phyloP scores from a whole-genome alignment of 139 green algal genomes.

The Closterium sp. region DNA sequence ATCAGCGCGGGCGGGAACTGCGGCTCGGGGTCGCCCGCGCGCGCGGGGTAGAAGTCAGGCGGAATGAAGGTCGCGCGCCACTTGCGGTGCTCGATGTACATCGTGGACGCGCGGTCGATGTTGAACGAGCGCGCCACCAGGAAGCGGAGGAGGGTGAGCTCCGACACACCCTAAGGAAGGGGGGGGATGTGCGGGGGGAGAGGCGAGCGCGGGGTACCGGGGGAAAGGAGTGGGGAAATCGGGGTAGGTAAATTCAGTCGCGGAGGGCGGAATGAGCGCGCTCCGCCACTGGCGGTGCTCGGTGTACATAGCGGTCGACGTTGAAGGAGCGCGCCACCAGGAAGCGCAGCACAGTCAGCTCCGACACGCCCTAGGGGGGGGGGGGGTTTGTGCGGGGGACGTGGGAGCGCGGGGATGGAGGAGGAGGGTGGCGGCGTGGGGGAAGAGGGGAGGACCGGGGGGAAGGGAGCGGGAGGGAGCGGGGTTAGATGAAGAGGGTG shows the following conservation, averaged over 20 bases:
- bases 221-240: no score
- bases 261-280: background rate
- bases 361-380: background rate
- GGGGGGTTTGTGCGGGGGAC: no score
- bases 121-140: background rate
- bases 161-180: background rate
- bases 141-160: constrained; percentile 17
- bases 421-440: no score
- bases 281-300: constrained; percentile 20
- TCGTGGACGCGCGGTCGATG: background rate
- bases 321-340: background rate
- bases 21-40: no score
- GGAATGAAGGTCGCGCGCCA: constrained; percentile 8
- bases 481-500: no score
- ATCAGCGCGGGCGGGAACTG: no score
- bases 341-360: constrained; percentile 16
- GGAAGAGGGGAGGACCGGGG: no score
- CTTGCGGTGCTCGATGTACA: constrained; percentile 11
- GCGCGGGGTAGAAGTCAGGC: no score
- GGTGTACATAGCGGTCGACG: background rate
- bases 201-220: background rate
- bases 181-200: background rate
- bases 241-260: no score
- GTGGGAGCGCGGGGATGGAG: no score
- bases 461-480: no score